Conservation (phyloP, 1,284 basidiomycete species). For the Naganishia albida region DNA sequence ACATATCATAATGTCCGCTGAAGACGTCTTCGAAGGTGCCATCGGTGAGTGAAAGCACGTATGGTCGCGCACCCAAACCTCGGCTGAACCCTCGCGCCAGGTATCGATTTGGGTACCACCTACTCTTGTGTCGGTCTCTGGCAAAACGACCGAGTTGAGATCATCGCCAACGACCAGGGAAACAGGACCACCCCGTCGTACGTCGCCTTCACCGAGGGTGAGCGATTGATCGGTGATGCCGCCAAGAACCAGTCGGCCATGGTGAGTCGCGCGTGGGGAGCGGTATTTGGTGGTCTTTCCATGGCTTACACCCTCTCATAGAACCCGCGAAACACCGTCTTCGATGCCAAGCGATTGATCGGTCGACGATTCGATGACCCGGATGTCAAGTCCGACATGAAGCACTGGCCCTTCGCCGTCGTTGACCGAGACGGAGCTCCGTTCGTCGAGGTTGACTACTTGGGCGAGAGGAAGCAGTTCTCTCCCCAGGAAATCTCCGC, state of each 20-base stretch:
- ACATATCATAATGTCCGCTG: constrained; percentile 68
- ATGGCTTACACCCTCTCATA: constrained; percentile 7
- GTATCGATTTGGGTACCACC: constrained; percentile 55
- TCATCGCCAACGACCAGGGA: constrained; percentile 95
- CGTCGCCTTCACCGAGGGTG: constrained; percentile 95
- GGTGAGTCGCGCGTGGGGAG: constrained; percentile 43
- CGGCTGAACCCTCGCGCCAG: background rate
- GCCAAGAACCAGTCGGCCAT: constrained; percentile 97
- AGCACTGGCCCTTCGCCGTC: constrained; percentile 71
- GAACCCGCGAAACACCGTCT: constrained; percentile 92
- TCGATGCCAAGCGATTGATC: constrained; percentile 96
- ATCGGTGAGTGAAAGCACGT: constrained; percentile 66
- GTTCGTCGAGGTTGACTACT: constrained; percentile 63
- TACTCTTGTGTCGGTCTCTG: constrained; percentile 84
- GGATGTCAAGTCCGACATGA: constrained; percentile 65
- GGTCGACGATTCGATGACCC: constrained; percentile 84
- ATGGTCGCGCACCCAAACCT: too few relatives aligned
- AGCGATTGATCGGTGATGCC: constrained; percentile 95
- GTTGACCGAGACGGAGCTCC: constrained; percentile 63
- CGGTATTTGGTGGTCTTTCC: background rate
- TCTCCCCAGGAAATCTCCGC: constrained; percentile 79
- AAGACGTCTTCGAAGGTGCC: constrained; percentile 93
- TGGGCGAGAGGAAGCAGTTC: constrained; percentile 63
- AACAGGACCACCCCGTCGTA: constrained; percentile 99
- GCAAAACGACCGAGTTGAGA: constrained; percentile 98